Evolutionary conservation across 2,329 filamentous ascomycete species (phyloP).

Genomic region (Xylaria polymorpha): DNA sequence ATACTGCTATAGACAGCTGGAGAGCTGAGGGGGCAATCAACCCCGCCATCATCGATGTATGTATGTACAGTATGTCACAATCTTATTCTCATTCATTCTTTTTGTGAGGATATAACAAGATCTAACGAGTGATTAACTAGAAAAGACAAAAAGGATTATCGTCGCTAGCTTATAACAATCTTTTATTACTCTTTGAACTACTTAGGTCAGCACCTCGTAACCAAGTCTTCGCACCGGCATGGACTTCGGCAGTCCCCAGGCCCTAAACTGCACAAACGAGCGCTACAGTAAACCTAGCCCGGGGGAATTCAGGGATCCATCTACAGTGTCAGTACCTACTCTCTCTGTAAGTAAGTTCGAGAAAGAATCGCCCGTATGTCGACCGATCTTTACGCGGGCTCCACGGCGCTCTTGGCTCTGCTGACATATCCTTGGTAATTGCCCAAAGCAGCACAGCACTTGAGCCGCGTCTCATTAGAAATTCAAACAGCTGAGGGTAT

Average conservation of each 20-base stretch:
- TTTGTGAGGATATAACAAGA: neutral
- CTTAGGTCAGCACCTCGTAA: too few relatives aligned
- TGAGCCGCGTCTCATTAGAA: conserved; percentile 12
- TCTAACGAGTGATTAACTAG: neutral
- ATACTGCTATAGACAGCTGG: too few relatives aligned
- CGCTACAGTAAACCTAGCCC: too few relatives aligned
- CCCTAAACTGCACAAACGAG: neutral
- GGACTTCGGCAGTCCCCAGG: neutral
- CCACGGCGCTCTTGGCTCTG: too few relatives aligned
- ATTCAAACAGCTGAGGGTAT: conserved; percentile 30
- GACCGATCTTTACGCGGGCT: too few relatives aligned
- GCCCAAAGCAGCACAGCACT: conserved; percentile 1
- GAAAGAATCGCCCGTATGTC: too few relatives aligned
- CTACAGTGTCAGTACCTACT: too few relatives aligned
- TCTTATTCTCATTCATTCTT: neutral
- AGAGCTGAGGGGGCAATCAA: neutral
- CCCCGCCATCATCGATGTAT: too few relatives aligned
- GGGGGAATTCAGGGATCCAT: neutral
- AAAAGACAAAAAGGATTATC: neutral
- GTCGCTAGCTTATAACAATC: neutral
- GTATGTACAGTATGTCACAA: neutral
- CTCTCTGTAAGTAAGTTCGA: too few relatives aligned
- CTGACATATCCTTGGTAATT: conserved; percentile 51
- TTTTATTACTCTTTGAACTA: neutral
- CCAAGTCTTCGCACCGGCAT: neutral